Evolutionary conservation across 2,329 filamentous ascomycete species (phyloP), one percentile per base, ranked within the genome.

Genomic region (Furcasterigmium sp.): DNA sequence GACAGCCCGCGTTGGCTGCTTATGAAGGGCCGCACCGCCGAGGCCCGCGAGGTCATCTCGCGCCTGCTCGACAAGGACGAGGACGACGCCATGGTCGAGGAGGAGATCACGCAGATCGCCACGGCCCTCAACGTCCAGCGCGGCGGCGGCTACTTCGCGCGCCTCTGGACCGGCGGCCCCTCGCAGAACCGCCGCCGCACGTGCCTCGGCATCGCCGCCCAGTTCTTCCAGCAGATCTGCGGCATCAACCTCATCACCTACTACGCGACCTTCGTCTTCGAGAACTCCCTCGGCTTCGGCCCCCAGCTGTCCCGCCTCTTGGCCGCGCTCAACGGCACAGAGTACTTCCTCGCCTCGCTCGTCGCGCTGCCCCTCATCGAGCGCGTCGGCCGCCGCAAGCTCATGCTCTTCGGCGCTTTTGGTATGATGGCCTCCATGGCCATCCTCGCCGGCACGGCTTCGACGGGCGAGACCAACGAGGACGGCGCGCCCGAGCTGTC

Each of bases 181-280:
- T 82, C 78, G 0, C 80, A 85, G 60, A 79, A 84, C 54, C 76
- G 82, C 63, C 74, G 80, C 8, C 72, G 82, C 26, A 80, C 84
- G 70, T 50, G 83, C 42, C 52, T 57, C 7, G 56, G 53, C 3
- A 46, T 56, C 8, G 48, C 47, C 0, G 51, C 50, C 0, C 56
- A 58, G n/a, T 56, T 57, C 43, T 56, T 57, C 42, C 56, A 58
- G 29, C 56, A 57, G 20, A 42, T 48, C 11, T 46, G 44, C 30
- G 55, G 55, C 9, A 58, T 64, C 37, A 60, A 56, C 42, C 54
- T 64, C n/a, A 61, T 64, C 21, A 62, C 61, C 1, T 65, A 63
- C 51, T 64, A 63, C 36, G 57, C 59, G 4, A 53, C 52, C 1
- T 56, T 58, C 32, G 37, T 60, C 1, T 60, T 59, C 7, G 60